These are phyloP conservation scores for Biscogniauxia mediterranea DNA, from an alignment of 2,329 filamentous ascomycete species.

Conservation along the genomic window DNA sequence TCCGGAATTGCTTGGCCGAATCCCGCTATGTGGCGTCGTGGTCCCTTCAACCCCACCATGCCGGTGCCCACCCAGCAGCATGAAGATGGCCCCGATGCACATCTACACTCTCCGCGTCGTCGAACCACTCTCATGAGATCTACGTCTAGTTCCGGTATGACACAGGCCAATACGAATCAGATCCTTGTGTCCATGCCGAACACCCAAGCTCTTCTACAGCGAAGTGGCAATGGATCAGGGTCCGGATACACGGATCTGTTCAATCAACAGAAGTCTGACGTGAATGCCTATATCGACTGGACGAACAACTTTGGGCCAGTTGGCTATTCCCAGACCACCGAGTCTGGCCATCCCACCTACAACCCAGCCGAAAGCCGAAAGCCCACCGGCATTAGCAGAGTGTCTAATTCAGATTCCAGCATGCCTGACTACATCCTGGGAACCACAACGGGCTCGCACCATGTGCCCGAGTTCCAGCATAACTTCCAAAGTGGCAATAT, in stretches of 20 bases:
- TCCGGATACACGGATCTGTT: constrained; percentile 27
- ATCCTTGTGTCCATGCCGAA: constrained; percentile 30
- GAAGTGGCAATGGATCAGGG: constrained; percentile 15
- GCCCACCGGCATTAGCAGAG: constrained; percentile 25
- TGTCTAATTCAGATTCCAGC: constrained; percentile 39
- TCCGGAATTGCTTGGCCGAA: constrained; percentile 81
- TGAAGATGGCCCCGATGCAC: constrained; percentile 51
- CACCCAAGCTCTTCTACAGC: constrained; percentile 29
- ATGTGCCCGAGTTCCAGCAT: constrained; percentile 23
- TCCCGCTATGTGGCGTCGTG: constrained; percentile 62
- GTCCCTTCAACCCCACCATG: constrained; percentile 41
- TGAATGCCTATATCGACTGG: constrained; percentile 31
- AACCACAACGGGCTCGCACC: constrained; percentile 15
- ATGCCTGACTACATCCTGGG: constrained; percentile 41
- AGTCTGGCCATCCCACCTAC: constrained; percentile 18
- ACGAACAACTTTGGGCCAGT: constrained; percentile 19
- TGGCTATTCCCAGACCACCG: constrained; percentile 18
- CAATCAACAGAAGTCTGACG: constrained; percentile 24
- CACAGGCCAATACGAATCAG: constrained; percentile 18
- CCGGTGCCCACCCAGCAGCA: constrained; percentile 40
- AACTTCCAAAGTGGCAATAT: constrained; percentile 31
- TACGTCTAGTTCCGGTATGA: constrained; percentile 15
- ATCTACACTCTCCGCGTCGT: constrained; percentile 61
- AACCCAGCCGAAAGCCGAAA: constrained; percentile 17
- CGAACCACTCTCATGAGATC: constrained; percentile 24